Evolutionary conservation across 1,139 yeast species (phyloP), one percentile per base, ranked within the genome.

Genomic region (Blastobotrys apis): DNA sequence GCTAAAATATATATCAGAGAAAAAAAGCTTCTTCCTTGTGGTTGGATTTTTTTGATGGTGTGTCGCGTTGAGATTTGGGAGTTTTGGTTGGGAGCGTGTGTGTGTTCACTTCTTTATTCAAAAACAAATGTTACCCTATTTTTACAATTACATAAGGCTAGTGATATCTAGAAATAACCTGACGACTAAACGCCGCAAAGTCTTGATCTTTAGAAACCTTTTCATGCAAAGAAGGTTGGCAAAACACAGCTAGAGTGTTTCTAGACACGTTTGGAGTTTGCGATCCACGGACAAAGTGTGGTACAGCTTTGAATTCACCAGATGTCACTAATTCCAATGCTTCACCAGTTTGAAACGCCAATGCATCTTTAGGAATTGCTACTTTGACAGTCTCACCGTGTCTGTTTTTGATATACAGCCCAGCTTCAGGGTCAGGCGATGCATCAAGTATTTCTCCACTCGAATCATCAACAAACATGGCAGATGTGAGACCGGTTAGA

Each of bases 281-380:
- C 15, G 57, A 47, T 1, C 79, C 81, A 47, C 66, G 69, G 13
- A 79, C 84, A 48, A 68, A 74, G 56, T 80, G 84, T 1, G 83
- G 77, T 9, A 79, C 84, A 1, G 83, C 84, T 56, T 72, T 74
- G 61, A 80, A 77, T 26, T 63, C 62, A 12, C 72, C 71, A n/a
- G 59, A 51, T 0, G 81, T 74, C 12, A 77, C 71, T 43, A 72
- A 77, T 53, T 78, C 73, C 31, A 80, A 64, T 0, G 83, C 78
- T n/a, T 78, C 68, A 1, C 85, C 85, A 0, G 83, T 77, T 56
- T 80, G 84, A 57, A 80, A 79, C 0, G 83, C 84, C 25, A 80
- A 58, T 50, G 81, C 74, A 51, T 77, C 75, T 3, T 57, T 53
- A 0, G 84, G 84, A 34, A 80, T 78, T 31, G 64, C 60, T n/a